Evolutionary conservation across 2,329 filamentous ascomycete species (phyloP).

Genomic region (Fusarium floridanum): DNA sequence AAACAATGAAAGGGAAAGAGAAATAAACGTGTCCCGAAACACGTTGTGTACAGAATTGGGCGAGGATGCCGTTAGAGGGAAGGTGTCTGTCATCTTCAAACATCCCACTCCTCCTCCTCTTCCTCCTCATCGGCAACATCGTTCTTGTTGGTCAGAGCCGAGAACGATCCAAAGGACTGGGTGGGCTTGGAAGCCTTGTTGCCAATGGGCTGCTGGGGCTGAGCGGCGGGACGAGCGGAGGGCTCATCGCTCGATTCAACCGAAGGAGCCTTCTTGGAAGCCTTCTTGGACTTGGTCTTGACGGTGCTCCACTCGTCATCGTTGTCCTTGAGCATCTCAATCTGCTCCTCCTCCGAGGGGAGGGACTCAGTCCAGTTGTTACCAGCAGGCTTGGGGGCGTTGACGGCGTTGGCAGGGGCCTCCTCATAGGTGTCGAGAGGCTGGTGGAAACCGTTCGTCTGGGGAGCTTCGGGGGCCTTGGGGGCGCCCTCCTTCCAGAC

Average conservation of each 20-base stretch:
- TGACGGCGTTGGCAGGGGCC: constrained; percentile 46
- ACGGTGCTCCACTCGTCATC: constrained; percentile 73
- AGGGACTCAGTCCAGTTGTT: constrained; percentile 64
- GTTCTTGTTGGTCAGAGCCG: constrained; percentile 60
- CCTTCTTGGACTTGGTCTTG: constrained; percentile 61
- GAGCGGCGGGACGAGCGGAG: constrained; percentile 46
- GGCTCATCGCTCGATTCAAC: constrained; percentile 54
- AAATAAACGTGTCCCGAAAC: constrained; percentile 18
- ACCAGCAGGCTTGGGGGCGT: constrained; percentile 51
- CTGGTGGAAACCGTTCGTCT: constrained; percentile 56
- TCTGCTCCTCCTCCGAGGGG: constrained; percentile 73
- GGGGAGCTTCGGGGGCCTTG: constrained; percentile 48
- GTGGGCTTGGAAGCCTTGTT: constrained; percentile 50
- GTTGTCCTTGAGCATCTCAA: constrained; percentile 67
- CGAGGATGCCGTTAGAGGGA: not conserved
- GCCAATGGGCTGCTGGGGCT: constrained; percentile 49
- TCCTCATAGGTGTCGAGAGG: constrained; percentile 71
- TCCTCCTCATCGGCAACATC: constrained; percentile 56
- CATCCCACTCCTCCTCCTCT: constrained; percentile 66
- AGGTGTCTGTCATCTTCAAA: constrained; percentile 49
- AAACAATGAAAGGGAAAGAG: constrained; percentile 32
- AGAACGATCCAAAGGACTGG: constrained; percentile 62
- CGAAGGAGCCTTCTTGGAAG: constrained; percentile 54
- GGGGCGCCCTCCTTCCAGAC: constrained; percentile 58
- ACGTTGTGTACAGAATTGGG: constrained; percentile 23